Base-by-base conservation (phyloP, 805 yeast genomes). In the Candida railenensis region DNA sequence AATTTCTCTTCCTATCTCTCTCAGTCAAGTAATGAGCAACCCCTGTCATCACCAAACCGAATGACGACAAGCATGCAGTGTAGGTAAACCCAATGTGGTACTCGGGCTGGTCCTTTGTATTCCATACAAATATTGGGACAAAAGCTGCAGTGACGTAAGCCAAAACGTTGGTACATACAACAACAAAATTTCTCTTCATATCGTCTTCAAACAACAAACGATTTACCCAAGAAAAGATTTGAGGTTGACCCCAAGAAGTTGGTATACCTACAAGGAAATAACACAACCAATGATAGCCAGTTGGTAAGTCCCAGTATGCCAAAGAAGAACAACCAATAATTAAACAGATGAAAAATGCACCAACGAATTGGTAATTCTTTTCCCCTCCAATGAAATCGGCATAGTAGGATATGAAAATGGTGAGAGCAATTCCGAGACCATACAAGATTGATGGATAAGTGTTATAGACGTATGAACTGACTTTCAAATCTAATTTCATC, bases 141-240 rank as follows among this genome's bases (percentile, higher is more conserved):
- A 65, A 67, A 2, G 74, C 71, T 4, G 62, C 62, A 0, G 71
- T 67, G 15, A 67, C 69, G 49, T 69, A 71, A 2, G 74, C 74
- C 50, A 67, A 55, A 4, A 63, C 61, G 46, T 71, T 71, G 9
- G 75, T 71, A 28, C 56, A 50, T 3, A 71, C 73, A 18, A 69
- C 67, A 14, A 69, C 59, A 44, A 70, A 69, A 45, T 61, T 56
- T 61, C 70, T 55, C 58, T 68, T 65, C 71, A 67, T 58, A 55
- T 75, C 80, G 48, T 76, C 75, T 5, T 65, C 56, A 22, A 66
- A 65, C 16, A 80, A 55, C 22, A 73, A 54, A 32, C 79, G 63
- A 54, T 80, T 80, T 34, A 79, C 72, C 85, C 85, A 81, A 2
- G 81, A 66, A 49, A 73, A 80, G n/a, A 79, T 76, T 51, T 76